Percentiles rank a stretch among this genome's conserved stretches.
phyloP scores from a whole-genome alignment of 2,329 filamentous ascomycete genomes.

The Acephala macrosclerotiorum region DNA sequence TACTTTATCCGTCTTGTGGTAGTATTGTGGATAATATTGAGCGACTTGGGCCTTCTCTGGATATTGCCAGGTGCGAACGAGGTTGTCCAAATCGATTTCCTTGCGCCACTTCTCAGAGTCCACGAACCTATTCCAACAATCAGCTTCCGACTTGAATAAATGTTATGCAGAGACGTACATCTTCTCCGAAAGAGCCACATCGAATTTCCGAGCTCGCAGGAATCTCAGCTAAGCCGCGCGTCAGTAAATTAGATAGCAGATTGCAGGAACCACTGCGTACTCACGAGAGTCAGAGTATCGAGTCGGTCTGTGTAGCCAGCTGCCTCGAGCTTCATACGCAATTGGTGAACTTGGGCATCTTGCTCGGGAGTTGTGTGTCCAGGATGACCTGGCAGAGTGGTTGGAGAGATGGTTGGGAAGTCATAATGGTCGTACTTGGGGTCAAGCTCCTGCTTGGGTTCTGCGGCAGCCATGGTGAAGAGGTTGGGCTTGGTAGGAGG shows the following conservation, averaged over 20 bases:
- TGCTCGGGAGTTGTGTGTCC: constrained; percentile 87
- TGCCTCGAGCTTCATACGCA: constrained; percentile 84
- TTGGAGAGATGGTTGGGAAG: constrained; percentile 81
- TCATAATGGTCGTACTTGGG: constrained; percentile 97
- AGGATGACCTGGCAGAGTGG: constrained; percentile 78
- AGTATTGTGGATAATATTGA: constrained; percentile 97
- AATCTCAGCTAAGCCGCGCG: constrained; percentile 74
- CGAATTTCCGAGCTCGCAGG: constrained; percentile 93
- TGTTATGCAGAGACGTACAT: constrained; percentile 71
- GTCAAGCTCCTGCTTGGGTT: constrained; percentile 61
- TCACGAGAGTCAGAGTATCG: constrained; percentile 89
- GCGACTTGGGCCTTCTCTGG: constrained; percentile 83
- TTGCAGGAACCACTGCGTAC: constrained; percentile 40
- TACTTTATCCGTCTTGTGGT: constrained; percentile 94
- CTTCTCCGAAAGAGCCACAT: constrained; percentile 80
- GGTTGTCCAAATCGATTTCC: constrained; percentile 83
- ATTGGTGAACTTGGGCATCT: constrained; percentile 87
- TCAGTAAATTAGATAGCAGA: constrained; percentile 13
- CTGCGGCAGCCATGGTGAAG: constrained; percentile 37
- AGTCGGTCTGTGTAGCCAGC: constrained; percentile 83
- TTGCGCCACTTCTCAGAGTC: constrained; percentile 92
- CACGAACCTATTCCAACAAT: constrained; percentile 72
- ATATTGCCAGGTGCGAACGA: constrained; percentile 85
- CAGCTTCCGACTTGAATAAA: constrained; percentile 25
- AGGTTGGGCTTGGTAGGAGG: neutral